Conservation (phyloP, 129 eudicot genomes). For the Chrysanthemum seticuspe region DNA sequence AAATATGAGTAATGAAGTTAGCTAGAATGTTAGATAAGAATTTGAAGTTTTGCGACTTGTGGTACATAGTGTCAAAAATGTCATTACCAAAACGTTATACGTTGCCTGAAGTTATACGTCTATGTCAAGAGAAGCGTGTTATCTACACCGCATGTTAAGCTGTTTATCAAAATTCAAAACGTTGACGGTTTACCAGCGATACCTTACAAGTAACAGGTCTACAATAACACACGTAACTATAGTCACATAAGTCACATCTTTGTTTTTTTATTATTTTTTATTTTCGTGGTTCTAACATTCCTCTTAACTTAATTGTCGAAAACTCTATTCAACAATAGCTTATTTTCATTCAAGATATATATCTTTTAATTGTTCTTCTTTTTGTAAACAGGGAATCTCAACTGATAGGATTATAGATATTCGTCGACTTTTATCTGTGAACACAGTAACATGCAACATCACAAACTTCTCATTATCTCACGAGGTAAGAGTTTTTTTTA, state of each 20-base stretch:
- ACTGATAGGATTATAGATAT: slow-evolving; percentile 91
- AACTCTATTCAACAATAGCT: background rate
- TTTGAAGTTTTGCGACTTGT: slow-evolving; percentile 24
- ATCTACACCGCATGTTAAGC: slow-evolving; percentile 8
- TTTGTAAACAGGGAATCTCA: slow-evolving; percentile 80
- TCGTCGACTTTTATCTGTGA: slow-evolving; percentile 80
- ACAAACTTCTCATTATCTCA: slow-evolving; percentile 86
- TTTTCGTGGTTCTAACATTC: too few species aligned
- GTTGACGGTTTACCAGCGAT: slow-evolving; percentile 8
- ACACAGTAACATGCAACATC: slow-evolving; percentile 62
- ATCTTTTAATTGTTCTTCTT: background rate
- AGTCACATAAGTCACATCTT: slow-evolving; percentile 13
- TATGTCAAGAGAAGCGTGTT: slow-evolving; percentile 29
- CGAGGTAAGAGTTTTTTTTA: slow-evolving; percentile 52
- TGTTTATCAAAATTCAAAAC: slow-evolving; percentile 1
- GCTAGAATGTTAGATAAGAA: slow-evolving; percentile 27
- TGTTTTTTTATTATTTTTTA: background rate
- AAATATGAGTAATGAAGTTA: background rate
- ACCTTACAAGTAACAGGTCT: slow-evolving; percentile 29
- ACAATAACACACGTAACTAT: slow-evolving; percentile 16
- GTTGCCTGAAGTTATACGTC: slow-evolving; percentile 15
- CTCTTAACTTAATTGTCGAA: background rate
- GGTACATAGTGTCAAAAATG: slow-evolving; percentile 26
- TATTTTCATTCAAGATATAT: background rate
- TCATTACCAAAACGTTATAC: slow-evolving; percentile 28